Conservation (phyloP, 2,329 filamentous ascomycete genomes). For the Talaromyces amestolkiae region DNA sequence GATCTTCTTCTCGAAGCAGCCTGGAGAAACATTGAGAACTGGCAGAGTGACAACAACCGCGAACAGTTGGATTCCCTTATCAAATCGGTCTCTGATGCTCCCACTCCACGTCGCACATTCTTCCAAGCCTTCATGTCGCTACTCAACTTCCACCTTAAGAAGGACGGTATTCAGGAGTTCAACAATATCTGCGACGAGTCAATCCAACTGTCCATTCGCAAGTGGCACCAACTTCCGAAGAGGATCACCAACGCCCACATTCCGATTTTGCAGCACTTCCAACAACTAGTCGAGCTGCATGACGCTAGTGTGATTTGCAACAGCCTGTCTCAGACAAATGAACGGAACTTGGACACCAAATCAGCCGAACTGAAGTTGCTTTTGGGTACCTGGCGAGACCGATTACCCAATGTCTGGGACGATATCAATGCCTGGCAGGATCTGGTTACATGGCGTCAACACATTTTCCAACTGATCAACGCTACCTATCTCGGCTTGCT, state of each 20-base stretch:
- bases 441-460: constrained; percentile 97
- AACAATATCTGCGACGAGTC: constrained; percentile 91
- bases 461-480: constrained; percentile 98
- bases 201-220: constrained; percentile 92
- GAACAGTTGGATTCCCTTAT: constrained; percentile 90
- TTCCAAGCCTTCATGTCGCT: constrained; percentile 99
- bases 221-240: constrained; percentile 97
- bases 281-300: constrained; percentile 93
- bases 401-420: constrained; percentile 96
- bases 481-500: constrained; percentile 83
- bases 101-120: constrained; percentile 88
- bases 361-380: constrained; percentile 93
- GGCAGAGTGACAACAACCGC: constrained; percentile 80
- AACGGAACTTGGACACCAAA: constrained; percentile 84
- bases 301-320: constrained; percentile 96
- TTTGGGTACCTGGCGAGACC: constrained; percentile 90
- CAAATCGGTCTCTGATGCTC: constrained; percentile 95
- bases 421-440: constrained; percentile 99
- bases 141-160: constrained; percentile 88
- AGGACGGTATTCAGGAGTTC: constrained; percentile 77
- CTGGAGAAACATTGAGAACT: constrained; percentile 94
- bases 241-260: constrained; percentile 94
- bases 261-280: constrained; percentile 93
- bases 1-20: constrained; percentile 92
- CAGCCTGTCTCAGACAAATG: constrained; percentile 80